phyloP scores from a whole-genome alignment of 75 land plant genomes.

The Sequoiadendron giganteum region DNA sequence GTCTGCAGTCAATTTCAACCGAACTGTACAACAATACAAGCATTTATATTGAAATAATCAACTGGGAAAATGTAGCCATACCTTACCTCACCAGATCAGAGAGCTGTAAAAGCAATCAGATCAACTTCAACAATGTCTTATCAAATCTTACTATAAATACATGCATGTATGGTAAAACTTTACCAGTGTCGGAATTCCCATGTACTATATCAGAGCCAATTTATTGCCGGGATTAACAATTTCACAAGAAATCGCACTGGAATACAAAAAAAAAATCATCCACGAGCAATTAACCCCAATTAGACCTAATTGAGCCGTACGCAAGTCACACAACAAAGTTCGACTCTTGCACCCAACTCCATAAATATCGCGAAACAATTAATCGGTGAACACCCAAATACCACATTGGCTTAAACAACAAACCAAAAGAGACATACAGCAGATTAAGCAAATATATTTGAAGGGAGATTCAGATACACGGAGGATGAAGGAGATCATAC shows the following conservation, averaged over 20 bases:
- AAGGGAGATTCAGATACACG: neutral
- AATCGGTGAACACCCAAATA: neutral
- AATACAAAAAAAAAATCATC: neutral
- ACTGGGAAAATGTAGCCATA: neutral
- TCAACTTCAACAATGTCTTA: neutral
- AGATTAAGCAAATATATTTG: neutral
- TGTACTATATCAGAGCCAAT: neutral
- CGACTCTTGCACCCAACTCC: neutral
- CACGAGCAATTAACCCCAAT: neutral
- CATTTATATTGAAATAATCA: neutral
- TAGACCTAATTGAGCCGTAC: neutral
- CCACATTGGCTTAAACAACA: neutral
- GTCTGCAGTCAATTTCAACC: neutral
- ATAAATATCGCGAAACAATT: neutral
- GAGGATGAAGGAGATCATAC: constrained; percentile 22
- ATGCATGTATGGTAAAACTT: neutral
- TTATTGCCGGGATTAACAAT: neutral
- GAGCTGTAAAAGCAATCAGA: neutral
- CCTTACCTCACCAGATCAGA: neutral
- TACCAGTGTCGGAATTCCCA: neutral
- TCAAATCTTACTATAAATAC: neutral
- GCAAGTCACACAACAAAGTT: neutral
- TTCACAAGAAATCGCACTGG: neutral
- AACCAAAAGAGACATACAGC: neutral
- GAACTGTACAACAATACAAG: neutral